phyloP scores from a whole-genome alignment of 108 stramenopile species.

The Nitzschia sp. region DNA sequence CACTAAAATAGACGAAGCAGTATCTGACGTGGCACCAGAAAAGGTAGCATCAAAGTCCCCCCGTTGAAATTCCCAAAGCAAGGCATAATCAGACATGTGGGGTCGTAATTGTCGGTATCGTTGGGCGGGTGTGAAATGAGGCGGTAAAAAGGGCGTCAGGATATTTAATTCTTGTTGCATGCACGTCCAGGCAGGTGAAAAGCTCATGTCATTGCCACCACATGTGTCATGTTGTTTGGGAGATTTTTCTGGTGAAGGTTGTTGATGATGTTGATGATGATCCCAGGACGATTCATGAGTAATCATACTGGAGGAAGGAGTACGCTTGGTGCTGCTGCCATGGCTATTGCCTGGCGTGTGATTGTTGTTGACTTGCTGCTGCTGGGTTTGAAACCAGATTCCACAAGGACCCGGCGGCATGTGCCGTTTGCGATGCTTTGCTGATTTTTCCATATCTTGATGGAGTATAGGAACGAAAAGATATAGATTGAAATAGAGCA shows the following conservation, averaged over 20 bases:
- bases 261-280: constrained; percentile 7
- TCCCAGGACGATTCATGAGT: not conserved
- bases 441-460: constrained; percentile 37
- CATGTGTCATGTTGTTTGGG: not conserved
- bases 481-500: too few relatives aligned
- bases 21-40: not conserved
- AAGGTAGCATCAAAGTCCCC: constrained; percentile 7
- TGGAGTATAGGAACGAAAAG: too few relatives aligned
- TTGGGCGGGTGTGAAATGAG: constrained; percentile 1
- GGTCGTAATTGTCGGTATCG: constrained; percentile 36
- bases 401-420: constrained; percentile 50
- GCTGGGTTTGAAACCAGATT: constrained; percentile 43
- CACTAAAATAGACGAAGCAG: constrained; percentile 14
- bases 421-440: constrained; percentile 51
- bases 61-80: constrained; percentile 30
- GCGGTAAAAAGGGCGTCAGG: constrained; percentile 38
- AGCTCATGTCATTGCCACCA: constrained; percentile 5
- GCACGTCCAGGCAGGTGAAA: constrained; percentile 42
- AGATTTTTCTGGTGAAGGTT: constrained; percentile 8
- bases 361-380: constrained; percentile 27
- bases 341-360: not conserved
- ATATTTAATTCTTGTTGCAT: constrained; percentile 39
- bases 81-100: constrained; percentile 8
- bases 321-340: constrained; percentile 3
- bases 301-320: not conserved